Evolutionary conservation across 371 early-diverging fungal species (phyloP).

Genomic region (Mucor circinelloides): DNA sequence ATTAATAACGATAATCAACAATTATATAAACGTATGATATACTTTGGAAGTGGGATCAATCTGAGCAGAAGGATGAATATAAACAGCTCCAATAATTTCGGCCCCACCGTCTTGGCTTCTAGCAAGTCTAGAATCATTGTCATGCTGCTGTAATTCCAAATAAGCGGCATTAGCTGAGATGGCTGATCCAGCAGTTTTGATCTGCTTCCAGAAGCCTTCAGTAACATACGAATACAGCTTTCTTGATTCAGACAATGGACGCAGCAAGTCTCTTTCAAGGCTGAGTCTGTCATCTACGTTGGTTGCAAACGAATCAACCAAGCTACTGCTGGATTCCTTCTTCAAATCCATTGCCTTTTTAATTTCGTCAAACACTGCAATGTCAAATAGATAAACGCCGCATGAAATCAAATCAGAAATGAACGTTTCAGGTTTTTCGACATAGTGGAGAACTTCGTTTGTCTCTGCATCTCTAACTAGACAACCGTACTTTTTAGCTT

Average conservation of each 20-base stretch:
- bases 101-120: constrained; percentile 58
- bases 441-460: constrained; percentile 91
- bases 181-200: constrained; percentile 95
- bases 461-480: constrained; percentile 85
- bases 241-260: constrained; percentile 77
- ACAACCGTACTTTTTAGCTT: constrained; percentile 90
- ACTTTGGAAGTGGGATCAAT: constrained; percentile 93
- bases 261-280: constrained; percentile 91
- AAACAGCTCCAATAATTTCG: constrained; percentile 90
- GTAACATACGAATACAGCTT: constrained; percentile 83
- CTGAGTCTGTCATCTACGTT: constrained; percentile 69
- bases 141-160: constrained; percentile 73
- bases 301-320: constrained; percentile 1
- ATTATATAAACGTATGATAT: neutral
- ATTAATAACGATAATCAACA: neutral
- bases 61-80: constrained; percentile 92
- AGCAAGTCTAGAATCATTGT: constrained; percentile 69
- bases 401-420: constrained; percentile 93
- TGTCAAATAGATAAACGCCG: constrained; percentile 91
- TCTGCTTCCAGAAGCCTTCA: constrained; percentile 90
- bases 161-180: constrained; percentile 91
- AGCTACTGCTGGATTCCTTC: constrained; percentile 38
- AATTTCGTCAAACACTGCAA: constrained; percentile 85
- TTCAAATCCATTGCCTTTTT: constrained; percentile 72
- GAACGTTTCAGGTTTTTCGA: constrained; percentile 96